Conservation (phyloP, 148 eudicot species). For the Selenicereus undatus region DNA sequence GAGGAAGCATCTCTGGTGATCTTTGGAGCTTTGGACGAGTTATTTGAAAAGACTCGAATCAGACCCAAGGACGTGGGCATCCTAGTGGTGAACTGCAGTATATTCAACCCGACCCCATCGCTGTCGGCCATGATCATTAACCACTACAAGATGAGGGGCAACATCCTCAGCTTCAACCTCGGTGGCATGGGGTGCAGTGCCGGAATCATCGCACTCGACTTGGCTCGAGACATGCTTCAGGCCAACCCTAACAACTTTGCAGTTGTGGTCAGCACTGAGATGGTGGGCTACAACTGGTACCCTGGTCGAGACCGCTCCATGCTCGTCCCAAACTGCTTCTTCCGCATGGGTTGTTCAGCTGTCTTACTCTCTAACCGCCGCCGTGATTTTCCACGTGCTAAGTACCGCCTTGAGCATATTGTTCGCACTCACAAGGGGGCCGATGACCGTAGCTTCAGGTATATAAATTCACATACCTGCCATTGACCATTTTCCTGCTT, state of each 20-base stretch:
- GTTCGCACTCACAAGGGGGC: slow-evolving; percentile 95
- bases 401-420: slow-evolving; percentile 89
- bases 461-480: neutral
- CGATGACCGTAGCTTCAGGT: slow-evolving; percentile 88
- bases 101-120: slow-evolving; percentile 95
- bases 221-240: slow-evolving; percentile 87
- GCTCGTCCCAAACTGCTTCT: slow-evolving; percentile 93
- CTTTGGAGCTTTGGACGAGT: slow-evolving; percentile 93
- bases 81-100: slow-evolving; percentile 96
- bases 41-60: slow-evolving; percentile 65
- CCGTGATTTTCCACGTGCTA: slow-evolving; percentile 66
- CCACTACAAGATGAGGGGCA: slow-evolving; percentile 94
- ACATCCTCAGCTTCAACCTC: slow-evolving; percentile 79
- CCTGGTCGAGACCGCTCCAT: slow-evolving; percentile 72
- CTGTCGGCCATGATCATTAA: slow-evolving; percentile 96
- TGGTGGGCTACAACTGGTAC: slow-evolving; percentile 95
- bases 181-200: slow-evolving; percentile 99
- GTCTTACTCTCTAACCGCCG: slow-evolving; percentile 77
- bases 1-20: slow-evolving; percentile 79
- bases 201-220: slow-evolving; percentile 64
- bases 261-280: slow-evolving; percentile 88
- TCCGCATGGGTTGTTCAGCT: slow-evolving; percentile 96
- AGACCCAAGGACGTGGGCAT: slow-evolving; percentile 84
- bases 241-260: slow-evolving; percentile 90
- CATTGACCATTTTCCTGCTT: neutral